Evolutionary conservation across 805 yeast genomes (phyloP).

Genomic region (Saccharomycopsis babjevae): DNA sequence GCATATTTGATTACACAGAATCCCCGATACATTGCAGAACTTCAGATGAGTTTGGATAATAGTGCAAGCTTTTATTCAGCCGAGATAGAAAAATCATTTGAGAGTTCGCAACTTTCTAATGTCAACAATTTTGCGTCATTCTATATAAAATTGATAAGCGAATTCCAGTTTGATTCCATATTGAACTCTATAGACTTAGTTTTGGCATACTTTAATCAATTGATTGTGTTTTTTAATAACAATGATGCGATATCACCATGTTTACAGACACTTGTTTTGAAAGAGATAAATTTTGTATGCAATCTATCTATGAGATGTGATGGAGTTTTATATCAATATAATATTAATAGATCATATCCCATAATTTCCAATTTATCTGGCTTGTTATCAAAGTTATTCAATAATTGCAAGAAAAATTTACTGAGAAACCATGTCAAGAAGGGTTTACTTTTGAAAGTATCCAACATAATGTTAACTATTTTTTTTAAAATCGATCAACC

Average conservation of each 20-base stretch:
- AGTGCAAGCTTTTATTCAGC: neutral
- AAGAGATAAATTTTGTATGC: conserved; percentile 8
- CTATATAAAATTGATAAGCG: conserved; percentile 3
- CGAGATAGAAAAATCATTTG: neutral
- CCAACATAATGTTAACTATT: conserved; percentile 10
- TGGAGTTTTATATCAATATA: neutral
- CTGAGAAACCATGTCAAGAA: conserved; percentile 7
- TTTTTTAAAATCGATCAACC: conserved; percentile 17
- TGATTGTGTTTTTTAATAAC: conserved; percentile 15
- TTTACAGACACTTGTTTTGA: neutral
- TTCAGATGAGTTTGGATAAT: neutral
- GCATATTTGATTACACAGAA: neutral
- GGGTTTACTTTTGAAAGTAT: conserved; percentile 7
- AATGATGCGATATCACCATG: conserved; percentile 7
- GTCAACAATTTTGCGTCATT: neutral
- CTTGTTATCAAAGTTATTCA: conserved; percentile 12
- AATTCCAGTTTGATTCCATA: conserved; percentile 9
- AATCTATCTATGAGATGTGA: conserved; percentile 1
- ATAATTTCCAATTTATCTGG: conserved; percentile 9
- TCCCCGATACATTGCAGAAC: neutral
- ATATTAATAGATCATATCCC: conserved; percentile 6
- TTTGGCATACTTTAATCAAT: conserved; percentile 9
- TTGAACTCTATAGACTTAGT: conserved; percentile 13
- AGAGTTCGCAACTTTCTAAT: neutral
- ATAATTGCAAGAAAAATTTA: conserved; percentile 15